Conservation (phyloP, 2,329 filamentous ascomycete species). For the Clonostachys chloroleuca region DNA sequence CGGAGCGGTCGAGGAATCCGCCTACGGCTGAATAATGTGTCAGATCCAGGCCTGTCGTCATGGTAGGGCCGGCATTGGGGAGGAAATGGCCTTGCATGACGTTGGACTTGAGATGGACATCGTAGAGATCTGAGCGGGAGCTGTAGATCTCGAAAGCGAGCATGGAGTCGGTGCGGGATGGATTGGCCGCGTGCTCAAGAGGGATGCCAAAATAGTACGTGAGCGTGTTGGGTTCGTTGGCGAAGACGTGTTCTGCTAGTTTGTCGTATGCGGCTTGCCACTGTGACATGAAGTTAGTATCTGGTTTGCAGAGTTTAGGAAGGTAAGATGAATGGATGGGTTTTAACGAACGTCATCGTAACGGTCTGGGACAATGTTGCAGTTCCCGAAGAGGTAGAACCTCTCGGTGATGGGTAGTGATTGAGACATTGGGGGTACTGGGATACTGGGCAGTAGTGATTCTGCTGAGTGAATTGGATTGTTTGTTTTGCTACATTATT, state of each 20-base stretch:
- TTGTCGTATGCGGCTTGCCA: constrained; percentile 33
- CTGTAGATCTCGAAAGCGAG: constrained; percentile 13
- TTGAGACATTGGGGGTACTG: not conserved
- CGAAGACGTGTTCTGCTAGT: constrained; percentile 25
- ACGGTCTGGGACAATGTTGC: constrained; percentile 26
- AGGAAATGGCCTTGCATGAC: constrained; percentile 12
- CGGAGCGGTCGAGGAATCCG: constrained; percentile 12
- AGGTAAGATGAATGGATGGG: not conserved
- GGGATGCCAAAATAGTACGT: constrained; percentile 38
- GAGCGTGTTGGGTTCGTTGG: constrained; percentile 24
- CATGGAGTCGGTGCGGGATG: constrained; percentile 12
- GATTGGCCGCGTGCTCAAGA: constrained; percentile 10
- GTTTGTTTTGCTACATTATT: too few species aligned
- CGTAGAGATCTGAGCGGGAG: constrained; percentile 10
- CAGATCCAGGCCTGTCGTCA: constrained; percentile 14
- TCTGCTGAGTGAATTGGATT: too few species aligned
- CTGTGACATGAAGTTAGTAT: constrained; percentile 9
- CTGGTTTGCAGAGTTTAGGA: not conserved
- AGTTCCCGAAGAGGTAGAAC: constrained; percentile 17
- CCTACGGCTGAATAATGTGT: constrained; percentile 12
- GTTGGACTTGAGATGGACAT: constrained; percentile 12
- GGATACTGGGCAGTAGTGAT: too few species aligned
- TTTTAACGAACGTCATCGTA: constrained; percentile 20
- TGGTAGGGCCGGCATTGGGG: constrained; percentile 8
- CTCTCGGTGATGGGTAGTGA: constrained; percentile 6